Evolutionary conservation across 2,329 filamentous ascomycete genomes (phyloP).

Genomic region (Huntiella decipiens): DNA sequence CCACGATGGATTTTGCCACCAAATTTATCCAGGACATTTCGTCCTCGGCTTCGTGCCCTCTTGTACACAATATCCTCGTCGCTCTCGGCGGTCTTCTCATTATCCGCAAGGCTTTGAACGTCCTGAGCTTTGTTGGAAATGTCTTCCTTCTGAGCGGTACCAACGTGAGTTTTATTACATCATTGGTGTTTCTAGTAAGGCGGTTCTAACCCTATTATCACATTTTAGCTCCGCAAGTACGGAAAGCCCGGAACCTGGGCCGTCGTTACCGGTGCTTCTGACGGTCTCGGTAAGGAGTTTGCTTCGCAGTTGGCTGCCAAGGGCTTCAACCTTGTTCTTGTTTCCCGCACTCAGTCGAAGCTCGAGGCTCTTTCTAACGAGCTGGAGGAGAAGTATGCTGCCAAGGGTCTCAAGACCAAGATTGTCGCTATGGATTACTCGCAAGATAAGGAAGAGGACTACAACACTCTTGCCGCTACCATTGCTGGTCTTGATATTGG

Average conservation of each 20-base stretch:
- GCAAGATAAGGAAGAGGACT: constrained; percentile 60
- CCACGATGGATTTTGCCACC: too few relatives aligned
- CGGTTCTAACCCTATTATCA: neutral
- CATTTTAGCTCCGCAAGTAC: constrained; percentile 60
- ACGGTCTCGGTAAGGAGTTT: constrained; percentile 94
- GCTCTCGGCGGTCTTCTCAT: constrained; percentile 41
- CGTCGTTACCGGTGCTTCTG: constrained; percentile 83
- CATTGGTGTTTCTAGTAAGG: neutral
- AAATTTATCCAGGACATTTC: too few relatives aligned
- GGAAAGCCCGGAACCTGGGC: constrained; percentile 87
- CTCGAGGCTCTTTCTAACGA: constrained; percentile 59
- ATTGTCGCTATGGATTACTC: constrained; percentile 83
- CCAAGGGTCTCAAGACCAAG: constrained; percentile 47
- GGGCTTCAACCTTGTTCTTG: constrained; percentile 85
- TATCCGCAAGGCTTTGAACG: constrained; percentile 35
- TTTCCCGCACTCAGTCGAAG: constrained; percentile 90
- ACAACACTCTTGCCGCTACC: constrained; percentile 48
- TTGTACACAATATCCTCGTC: constrained; percentile 18
- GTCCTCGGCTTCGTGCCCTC: constrained; percentile 8
- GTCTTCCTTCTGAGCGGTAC: constrained; percentile 48
- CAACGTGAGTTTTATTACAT: constrained; percentile 27
- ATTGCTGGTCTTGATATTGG: constrained; percentile 60
- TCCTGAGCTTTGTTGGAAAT: constrained; percentile 42
- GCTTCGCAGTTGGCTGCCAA: constrained; percentile 74
- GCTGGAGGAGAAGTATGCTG: constrained; percentile 50